Evolutionary conservation across 345 rosid species (phyloP), one percentile per base, ranked within the genome.

Genomic region (Anastatica hierochuntica): DNA sequence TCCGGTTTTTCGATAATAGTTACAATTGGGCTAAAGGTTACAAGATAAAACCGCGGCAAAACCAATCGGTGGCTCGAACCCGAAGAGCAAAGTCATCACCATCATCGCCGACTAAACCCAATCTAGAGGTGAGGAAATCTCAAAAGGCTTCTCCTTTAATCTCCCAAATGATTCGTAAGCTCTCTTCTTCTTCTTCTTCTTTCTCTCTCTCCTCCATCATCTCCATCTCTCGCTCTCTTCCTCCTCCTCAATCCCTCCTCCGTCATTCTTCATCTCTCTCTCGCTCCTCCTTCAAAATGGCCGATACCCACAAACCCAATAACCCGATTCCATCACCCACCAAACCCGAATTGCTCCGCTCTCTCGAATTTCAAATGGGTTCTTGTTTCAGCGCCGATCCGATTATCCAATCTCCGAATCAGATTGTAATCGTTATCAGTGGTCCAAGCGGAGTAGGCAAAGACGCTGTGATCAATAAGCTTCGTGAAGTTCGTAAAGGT

Each of bases 381-480:
- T 77, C 80, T 11, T 53, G 77, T 6, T 84, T 90, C 59, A 66
- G 58, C 26, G 2, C 49, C 0, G 55, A 69, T 35, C 84, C 92
- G 0, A 63, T 71, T 20, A 23, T 45, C 62, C 92, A 82, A 1
- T 19, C 70, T 4, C 87, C 89, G 12, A 75, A 65, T 26, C 89
- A 94, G 45, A 40, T 87, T 59, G 46, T 90, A 49, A 68, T 87
- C 21, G 96, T 90, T 3, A 78, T 90, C 15, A 79, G 92, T 19
- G 96, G 98, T 7, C 95, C 98, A 0, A 87, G 96, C 38, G 95
- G 98, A 15, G 98, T 84, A 1, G 98, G 98, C 10, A 90, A 90
- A 71, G 98, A 90, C 46, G 84, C 98, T 2, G 84, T 90, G 36
- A 87, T 90, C 60, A 80, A 55, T 13, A 76, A 74, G 35, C 76